Percentiles rank a stretch among this genome's conserved stretches.
These are phyloP conservation scores for Tetrapyrgos nigripes DNA, from an alignment of 1,284 basidiomycete species.

Conservation along the genomic window DNA sequence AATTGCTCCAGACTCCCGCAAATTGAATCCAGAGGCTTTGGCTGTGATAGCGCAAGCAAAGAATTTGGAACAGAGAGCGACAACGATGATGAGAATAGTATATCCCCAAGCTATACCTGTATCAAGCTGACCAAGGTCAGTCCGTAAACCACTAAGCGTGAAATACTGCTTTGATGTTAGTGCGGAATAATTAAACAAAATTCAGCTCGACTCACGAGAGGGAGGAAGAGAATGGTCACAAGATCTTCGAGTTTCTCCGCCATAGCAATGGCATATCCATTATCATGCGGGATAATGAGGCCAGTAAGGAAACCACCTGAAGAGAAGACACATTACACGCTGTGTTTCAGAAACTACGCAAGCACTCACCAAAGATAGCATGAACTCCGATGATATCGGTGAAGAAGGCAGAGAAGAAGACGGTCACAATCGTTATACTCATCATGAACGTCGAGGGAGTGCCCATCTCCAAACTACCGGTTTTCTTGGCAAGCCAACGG, in stretches of 20 bases:
- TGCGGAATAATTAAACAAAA: background rate
- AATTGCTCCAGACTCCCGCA: constrained; percentile 85
- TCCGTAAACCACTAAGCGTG: constrained; percentile 81
- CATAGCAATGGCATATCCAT: constrained; percentile 82
- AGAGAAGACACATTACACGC: constrained; percentile 34
- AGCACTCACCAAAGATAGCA: constrained; percentile 66
- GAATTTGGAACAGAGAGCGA: constrained; percentile 86
- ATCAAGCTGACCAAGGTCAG: constrained; percentile 82
- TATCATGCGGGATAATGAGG: constrained; percentile 88
- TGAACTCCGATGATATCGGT: constrained; percentile 88
- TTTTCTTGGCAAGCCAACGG: constrained; percentile 69
- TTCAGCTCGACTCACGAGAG: constrained; percentile 64
- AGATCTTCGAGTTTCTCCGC: constrained; percentile 84
- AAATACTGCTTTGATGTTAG: constrained; percentile 70
- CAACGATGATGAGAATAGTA: constrained; percentile 77
- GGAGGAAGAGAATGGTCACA: constrained; percentile 78
- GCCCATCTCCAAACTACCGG: constrained; percentile 77
- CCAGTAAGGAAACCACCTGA: constrained; percentile 87
- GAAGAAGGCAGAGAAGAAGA: constrained; percentile 83
- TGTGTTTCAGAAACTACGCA: background rate
- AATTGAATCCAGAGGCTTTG: constrained; percentile 69
- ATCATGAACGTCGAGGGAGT: constrained; percentile 81
- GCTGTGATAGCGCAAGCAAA: constrained; percentile 73
- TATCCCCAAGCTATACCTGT: constrained; percentile 86
- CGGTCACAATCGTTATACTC: constrained; percentile 78